phyloP scores from a whole-genome alignment of 78 protist genomes.

The Emiliania huxleyi region DNA sequence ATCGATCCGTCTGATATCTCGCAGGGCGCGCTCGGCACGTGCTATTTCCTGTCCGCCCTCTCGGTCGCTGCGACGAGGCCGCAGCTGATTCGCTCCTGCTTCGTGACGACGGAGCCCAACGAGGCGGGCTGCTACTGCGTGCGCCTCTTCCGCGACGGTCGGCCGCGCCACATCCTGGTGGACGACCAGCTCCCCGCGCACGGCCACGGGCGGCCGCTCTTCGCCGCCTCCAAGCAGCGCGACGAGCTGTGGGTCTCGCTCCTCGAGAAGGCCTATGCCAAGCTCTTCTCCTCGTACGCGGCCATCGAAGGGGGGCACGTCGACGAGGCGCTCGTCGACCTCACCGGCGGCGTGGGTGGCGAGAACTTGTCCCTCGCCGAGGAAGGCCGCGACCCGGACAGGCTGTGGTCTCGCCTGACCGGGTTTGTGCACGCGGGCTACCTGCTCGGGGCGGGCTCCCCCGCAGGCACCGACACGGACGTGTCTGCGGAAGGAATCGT shows the following conservation, averaged over 20 bases:
- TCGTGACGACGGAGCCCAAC: neutral
- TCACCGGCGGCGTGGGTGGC: conserved; percentile 35
- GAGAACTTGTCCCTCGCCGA: neutral
- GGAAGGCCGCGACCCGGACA: neutral
- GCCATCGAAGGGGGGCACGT: neutral
- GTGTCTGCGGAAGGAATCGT: neutral
- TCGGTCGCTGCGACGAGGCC: conserved; percentile 26
- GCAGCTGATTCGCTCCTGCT: neutral
- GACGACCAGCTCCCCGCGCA: conserved; percentile 3
- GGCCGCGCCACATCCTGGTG: neutral
- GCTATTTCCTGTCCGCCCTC: conserved; percentile 41
- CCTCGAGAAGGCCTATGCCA: conserved; percentile 29
- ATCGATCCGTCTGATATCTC: neutral
- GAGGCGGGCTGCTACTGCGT: neutral
- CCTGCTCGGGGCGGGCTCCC: neutral
- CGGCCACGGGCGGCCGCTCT: neutral
- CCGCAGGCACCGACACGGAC: neutral
- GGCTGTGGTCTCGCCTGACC: neutral
- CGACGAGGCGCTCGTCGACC: conserved; percentile 35
- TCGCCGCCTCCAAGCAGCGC: neutral
- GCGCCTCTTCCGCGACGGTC: conserved; percentile 1
- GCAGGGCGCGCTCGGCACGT: conserved; percentile 52
- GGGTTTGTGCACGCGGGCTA: neutral
- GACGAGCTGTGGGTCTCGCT: neutral
- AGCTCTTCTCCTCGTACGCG: neutral